Base-by-base conservation (phyloP, 495 filamentous ascomycete genomes). In the Penicillium samsonianum region DNA sequence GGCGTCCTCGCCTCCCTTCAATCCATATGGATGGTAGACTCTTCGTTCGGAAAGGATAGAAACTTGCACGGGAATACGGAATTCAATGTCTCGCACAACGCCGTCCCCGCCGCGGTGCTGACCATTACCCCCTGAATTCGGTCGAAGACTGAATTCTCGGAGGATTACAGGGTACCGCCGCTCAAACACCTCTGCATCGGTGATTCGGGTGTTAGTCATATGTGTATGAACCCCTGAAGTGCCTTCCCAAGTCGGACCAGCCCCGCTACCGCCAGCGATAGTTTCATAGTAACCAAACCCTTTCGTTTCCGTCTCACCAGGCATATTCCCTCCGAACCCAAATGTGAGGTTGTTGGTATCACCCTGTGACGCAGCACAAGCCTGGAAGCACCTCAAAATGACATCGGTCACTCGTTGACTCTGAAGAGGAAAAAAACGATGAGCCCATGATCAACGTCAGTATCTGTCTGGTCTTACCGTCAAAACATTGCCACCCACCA, bases 161-260 rank as follows among this genome's bases (percentile, higher is more conserved):
- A 96, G 76, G 6, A 96, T 64, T 2, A 96, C 88, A 2, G 92
- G 92, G 66, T 96, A 96, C 23, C 92, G 80, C 0, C 91, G 78
- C 71, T 97, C 92, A 67, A 96, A 92, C 6, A 95, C 82, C 63
- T 97, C 92, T 0, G 89, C 79, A 73, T 97, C 92, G 2, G 92
- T 97, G 70, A 96, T 96, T 9, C 92, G 83, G 5, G 92, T 97
- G 67, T 97, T 97, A 9, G 92, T 96, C 91, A 96, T 96, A 72
- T 97, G 92, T 20, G 83, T 87, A 69, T 97, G 92, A 43, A 96
- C 91, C 50, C 91, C 92, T 53, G 80, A 85, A 2, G 89, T 91
- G 38, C 92, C 92, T 54, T 92, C 81, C 92, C 92, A 96, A 25
- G 78, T 80, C 0, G 87, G 82, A 0, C 91, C 91, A 0, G 92